These are phyloP conservation scores for Suillus tomentosus DNA, from an alignment of 768 basidiomycete genomes.

Conservation along the genomic window DNA sequence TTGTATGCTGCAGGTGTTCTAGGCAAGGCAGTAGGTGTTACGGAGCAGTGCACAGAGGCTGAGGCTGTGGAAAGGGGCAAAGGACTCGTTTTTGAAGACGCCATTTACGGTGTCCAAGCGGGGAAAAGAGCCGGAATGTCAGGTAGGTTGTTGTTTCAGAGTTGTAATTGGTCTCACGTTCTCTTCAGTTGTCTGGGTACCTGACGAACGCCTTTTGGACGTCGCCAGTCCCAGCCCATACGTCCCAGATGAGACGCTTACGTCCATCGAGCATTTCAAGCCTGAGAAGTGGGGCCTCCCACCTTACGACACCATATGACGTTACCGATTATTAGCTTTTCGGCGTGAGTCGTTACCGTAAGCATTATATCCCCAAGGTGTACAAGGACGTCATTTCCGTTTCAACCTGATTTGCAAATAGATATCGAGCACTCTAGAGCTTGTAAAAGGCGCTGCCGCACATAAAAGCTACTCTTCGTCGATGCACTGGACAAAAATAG, in stretches of 20 bases:
- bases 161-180: background rate
- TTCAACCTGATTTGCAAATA: background rate
- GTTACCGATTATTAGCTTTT: background rate
- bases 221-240: slow-evolving; percentile 51
- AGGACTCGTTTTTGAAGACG: slow-evolving; percentile 85
- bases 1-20: slow-evolving; percentile 68
- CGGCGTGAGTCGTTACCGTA: background rate
- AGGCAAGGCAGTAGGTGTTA: slow-evolving; percentile 55
- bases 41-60: slow-evolving; percentile 29
- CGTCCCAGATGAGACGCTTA: slow-evolving; percentile 58
- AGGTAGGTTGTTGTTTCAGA: slow-evolving; percentile 46
- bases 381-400: background rate
- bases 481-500: too few relatives aligned
- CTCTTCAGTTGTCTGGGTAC: slow-evolving; percentile 77
- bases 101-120: slow-evolving; percentile 73
- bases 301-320: slow-evolving; percentile 43
- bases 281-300: slow-evolving; percentile 87
- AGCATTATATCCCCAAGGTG: background rate
- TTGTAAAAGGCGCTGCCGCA: too few relatives aligned
- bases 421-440: background rate
- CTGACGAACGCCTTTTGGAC: slow-evolving; percentile 66
- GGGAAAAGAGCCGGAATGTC: slow-evolving; percentile 86
- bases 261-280: slow-evolving; percentile 69
- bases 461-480: too few relatives aligned
- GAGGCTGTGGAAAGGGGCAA: slow-evolving; percentile 52